phyloP scores from a whole-genome alignment of 176 grass and related monocot genomes.

The Tuctoria greenei region DNA sequence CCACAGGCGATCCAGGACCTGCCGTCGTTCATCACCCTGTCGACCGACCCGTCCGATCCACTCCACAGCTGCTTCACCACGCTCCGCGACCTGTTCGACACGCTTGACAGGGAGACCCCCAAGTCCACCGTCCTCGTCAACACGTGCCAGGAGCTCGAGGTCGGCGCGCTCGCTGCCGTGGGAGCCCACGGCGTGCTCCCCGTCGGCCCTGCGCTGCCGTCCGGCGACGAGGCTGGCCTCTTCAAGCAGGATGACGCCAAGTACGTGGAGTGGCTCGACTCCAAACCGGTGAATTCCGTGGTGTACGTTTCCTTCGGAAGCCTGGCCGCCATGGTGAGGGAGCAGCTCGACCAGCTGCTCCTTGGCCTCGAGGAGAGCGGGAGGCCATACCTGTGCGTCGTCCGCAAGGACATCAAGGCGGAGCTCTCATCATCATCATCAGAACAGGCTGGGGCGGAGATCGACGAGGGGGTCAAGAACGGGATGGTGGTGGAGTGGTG shows the following conservation, averaged over 20 bases:
- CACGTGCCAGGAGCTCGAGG: slow-evolving; percentile 50
- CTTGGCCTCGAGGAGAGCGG: slow-evolving; percentile 22
- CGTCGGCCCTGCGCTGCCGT: slow-evolving; percentile 52
- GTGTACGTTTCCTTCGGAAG: slow-evolving; percentile 62
- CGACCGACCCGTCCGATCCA: slow-evolving; percentile 21
- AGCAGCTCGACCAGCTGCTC: slow-evolving; percentile 46
- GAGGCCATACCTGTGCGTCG: slow-evolving; percentile 48
- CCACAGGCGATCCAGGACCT: slow-evolving; percentile 36
- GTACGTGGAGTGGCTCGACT: slow-evolving; percentile 67
- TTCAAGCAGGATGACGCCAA: slow-evolving; percentile 46
- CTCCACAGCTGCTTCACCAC: slow-evolving; percentile 38
- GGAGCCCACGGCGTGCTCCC: slow-evolving; percentile 27
- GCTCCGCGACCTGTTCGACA: slow-evolving; percentile 32
- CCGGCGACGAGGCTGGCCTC: slow-evolving; percentile 17
- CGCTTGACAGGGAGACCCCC: slow-evolving; percentile 22
- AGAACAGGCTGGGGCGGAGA: background rate
- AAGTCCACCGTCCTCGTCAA: slow-evolving; percentile 45
- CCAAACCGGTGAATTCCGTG: slow-evolving; percentile 44
- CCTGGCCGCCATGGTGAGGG: background rate
- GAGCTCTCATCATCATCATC: background rate
- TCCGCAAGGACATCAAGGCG: slow-evolving; percentile 46
- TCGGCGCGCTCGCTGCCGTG: slow-evolving; percentile 7
- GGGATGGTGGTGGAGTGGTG: slow-evolving; percentile 82
- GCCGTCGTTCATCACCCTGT: slow-evolving; percentile 46
- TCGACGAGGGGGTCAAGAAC: background rate